Base-by-base conservation (phyloP, 2,329 filamentous ascomycete genomes). In the Lachnellula occidentalis region DNA sequence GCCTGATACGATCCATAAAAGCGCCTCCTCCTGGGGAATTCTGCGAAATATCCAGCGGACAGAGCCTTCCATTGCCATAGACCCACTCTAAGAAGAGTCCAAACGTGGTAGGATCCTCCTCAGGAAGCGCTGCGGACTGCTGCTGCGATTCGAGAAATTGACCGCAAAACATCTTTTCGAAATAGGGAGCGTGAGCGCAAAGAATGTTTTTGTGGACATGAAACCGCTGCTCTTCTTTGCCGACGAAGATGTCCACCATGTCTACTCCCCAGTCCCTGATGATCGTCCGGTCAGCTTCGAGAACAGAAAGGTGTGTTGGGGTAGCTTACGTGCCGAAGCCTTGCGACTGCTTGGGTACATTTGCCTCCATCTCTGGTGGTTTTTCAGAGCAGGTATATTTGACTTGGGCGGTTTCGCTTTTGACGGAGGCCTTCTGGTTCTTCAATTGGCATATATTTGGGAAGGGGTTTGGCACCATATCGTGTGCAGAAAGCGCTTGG, bases 141-240 rank as follows among this genome's bases (percentile, higher is more conserved):
- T 45, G 45, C 19, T 48, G 27, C 19, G 54, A 34, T 48, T 62
- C 60, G 14, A 52, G 14, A 37, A 62, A 61, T 8, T 46, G 31
- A 39, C 55, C 48, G n/a, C 54, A 53, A 37, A 63, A 61, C 53
- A 61, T 56, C 41, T 48, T 55, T 3, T 58, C 48, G 48, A 64
- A 64, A 45, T 56, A 59, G 14, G 34, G 36, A 24, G 53, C 46
- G 21, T 51, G 59, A 17, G 45, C 22, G 34, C 47, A 49, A 12
- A 62, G 45, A 15, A 59, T 34, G 5, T 56, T 45, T 34, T 61
- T 48, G 46, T 58, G 47, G 6, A 56, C 48, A 3, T 39, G 22
- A 46, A 56, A 56, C 5, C 27, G 31, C 21, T 19, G 46, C 14
- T 42, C 22, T 17, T 51, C 24, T 14, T 45, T 36, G 9, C 54